Conservation (phyloP, 2,329 filamentous ascomycete species). For the Xylariaceae sp. region DNA sequence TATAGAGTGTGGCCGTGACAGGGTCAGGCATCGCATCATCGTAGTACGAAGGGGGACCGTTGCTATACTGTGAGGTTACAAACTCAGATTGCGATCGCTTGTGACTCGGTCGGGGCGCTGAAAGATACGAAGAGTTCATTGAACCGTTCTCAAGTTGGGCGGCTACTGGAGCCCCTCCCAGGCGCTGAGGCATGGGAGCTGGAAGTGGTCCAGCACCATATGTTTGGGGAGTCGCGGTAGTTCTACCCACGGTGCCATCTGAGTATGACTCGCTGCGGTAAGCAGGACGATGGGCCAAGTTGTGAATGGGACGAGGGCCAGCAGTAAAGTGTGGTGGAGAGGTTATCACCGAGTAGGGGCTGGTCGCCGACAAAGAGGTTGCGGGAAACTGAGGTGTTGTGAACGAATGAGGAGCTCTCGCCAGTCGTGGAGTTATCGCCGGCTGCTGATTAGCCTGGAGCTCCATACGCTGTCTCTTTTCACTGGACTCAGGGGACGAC, state of each 20-base stretch:
- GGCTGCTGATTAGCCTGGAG: too few species aligned
- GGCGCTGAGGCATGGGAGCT: constrained; percentile 17
- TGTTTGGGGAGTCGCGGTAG: constrained; percentile 15
- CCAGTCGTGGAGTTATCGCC: too few species aligned
- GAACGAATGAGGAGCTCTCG: too few species aligned
- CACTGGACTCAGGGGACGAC: too few species aligned
- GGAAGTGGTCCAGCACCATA: constrained; percentile 17
- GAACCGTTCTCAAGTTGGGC: constrained; percentile 15
- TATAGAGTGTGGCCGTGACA: too few species aligned
- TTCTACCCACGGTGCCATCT: constrained; percentile 3
- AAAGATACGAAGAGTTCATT: constrained; percentile 11
- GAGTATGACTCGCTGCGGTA: constrained; percentile 28
- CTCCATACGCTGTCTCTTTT: constrained; percentile 28
- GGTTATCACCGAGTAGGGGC: too few species aligned
- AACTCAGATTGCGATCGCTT: constrained; percentile 28
- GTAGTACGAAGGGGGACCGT: constrained; percentile 14
- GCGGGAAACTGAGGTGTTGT: too few species aligned
- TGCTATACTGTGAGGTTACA: constrained; percentile 8
- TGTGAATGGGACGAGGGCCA: constrained; percentile 13
- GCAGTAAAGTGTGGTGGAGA: background rate
- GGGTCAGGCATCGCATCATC: too few species aligned
- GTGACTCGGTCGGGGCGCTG: constrained; percentile 20
- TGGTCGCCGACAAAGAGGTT: too few species aligned
- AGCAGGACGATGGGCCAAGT: constrained; percentile 26
- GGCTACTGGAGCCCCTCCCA: constrained; percentile 13